Evolutionary conservation across 257 asterid species (phyloP).

Genomic region (Capsicum pubescens): DNA sequence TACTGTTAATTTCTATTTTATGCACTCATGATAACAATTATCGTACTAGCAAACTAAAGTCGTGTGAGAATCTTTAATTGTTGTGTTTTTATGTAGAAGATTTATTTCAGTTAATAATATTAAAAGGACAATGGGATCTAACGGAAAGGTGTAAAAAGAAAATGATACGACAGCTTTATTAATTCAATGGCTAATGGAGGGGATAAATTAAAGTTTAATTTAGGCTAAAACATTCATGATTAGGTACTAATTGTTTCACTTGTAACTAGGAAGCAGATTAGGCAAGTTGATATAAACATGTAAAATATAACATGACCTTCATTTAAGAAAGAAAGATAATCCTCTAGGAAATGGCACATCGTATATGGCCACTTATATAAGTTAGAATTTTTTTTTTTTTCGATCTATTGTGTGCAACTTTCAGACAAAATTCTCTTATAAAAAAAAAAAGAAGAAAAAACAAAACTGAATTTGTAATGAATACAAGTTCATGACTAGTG

Average conservation of each 20-base stretch:
- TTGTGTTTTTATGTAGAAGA: not conserved
- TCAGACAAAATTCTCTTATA: not conserved
- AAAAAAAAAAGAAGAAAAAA: no score
- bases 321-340: not conserved
- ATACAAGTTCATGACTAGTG: not conserved
- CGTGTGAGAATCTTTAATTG: not conserved
- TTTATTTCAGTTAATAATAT: not conserved
- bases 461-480: not conserved
- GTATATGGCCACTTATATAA: not conserved
- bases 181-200: slow-evolving; percentile 7
- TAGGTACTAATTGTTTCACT: slow-evolving; percentile 17
- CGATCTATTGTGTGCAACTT: no score
- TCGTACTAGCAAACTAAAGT: not conserved
- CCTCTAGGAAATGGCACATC: not conserved
- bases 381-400: no score
- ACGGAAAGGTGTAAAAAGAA: not conserved
- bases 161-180: slow-evolving; percentile 8
- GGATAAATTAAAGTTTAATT: not conserved
- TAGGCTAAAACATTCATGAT: not conserved
- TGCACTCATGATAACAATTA: not conserved
- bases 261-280: not conserved
- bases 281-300: not conserved
- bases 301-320: not conserved
- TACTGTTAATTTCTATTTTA: not conserved
- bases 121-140: slow-evolving; percentile 15